Base-by-base conservation (phyloP, 306 rosid genomes). In the Malus orientalis region DNA sequence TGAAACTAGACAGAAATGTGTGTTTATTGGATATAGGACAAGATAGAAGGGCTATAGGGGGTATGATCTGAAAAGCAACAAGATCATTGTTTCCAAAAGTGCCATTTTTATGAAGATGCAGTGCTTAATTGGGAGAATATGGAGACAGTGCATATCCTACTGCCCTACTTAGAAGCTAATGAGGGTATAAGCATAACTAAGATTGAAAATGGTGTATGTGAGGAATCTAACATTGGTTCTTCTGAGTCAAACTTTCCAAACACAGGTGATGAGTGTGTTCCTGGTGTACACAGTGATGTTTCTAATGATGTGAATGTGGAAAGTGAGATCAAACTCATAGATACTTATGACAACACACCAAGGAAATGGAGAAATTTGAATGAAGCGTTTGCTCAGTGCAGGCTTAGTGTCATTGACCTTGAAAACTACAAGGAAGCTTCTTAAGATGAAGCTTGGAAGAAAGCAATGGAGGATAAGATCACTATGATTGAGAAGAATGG, bases 211-310 rank as follows among this genome's bases (percentile, higher is more conserved):
- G 20, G 20, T 1, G 19, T 0, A 0, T 14, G 20, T 49, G 8
- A 49, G 19, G 55, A 6, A 8, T 49, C 55, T 49, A 49, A 15
- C 3, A 15, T 49, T 0, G 0, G 0, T 1, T 2, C 8, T 2
- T 49, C 8, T 4, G 0, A 15, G 55, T 15, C 18, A 4, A 10
- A 7, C 0, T 0, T 0, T 36, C 0, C 0, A 36, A 36, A 0
- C 40, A 7, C 0, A 36, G 2, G 18, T 13, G 53, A 13, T 0
- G 2, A 7, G 0, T 1, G 9, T 36, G 0, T 36, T 36, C 0
- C 2, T 36, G 9, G 2, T 6, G 40, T 36, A 36, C 40, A 36
- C 9, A 36, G 0, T 36, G 0, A 36, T 36, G 9, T 36, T 36
- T 36, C 40, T 6, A 36, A 36, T 6, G 2, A 0, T 7, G 9